These are phyloP conservation scores for Xylaria hypoxylon DNA, from an alignment of 2,329 filamentous ascomycete genomes.

Conservation along the genomic window DNA sequence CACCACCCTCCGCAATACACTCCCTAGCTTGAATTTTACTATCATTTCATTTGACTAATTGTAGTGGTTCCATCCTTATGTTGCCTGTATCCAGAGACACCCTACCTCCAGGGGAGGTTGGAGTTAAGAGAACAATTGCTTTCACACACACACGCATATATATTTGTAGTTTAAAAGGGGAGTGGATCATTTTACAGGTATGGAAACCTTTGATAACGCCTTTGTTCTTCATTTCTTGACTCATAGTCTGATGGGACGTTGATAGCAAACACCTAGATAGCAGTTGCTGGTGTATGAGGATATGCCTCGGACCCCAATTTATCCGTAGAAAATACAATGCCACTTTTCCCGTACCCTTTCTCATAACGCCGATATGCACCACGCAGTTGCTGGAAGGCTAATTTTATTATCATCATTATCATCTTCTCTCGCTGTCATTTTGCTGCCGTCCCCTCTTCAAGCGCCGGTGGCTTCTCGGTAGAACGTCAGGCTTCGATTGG, in stretches of 20 bases:
- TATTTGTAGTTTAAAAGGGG: background rate
- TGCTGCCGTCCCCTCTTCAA: constrained; percentile 12
- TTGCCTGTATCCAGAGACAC: background rate
- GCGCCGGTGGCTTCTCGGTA: constrained; percentile 85
- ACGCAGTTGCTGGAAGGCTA: constrained; percentile 33
- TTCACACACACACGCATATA: background rate
- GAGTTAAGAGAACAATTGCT: background rate
- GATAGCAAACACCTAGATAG: constrained; percentile 14
- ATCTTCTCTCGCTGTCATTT: background rate
- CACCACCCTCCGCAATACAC: background rate
- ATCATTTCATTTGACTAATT: background rate
- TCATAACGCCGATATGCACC: constrained; percentile 44
- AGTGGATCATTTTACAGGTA: background rate
- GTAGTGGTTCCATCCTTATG: background rate
- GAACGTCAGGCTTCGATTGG: constrained; percentile 80
- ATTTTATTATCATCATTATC: constrained; percentile 21
- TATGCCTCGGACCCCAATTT: constrained; percentile 20
- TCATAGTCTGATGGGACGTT: constrained; percentile 15
- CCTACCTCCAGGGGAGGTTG: background rate
- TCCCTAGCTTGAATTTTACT: background rate
- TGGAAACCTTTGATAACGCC: background rate
- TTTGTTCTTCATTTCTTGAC: constrained; percentile 8
- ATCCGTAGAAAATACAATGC: constrained; percentile 32
- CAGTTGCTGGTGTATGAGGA: constrained; percentile 16
- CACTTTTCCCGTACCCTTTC: constrained; percentile 39